Evolutionary conservation across 106 monocot genomes (phyloP).

Genomic region (Acanthochlamys bracteata): DNA sequence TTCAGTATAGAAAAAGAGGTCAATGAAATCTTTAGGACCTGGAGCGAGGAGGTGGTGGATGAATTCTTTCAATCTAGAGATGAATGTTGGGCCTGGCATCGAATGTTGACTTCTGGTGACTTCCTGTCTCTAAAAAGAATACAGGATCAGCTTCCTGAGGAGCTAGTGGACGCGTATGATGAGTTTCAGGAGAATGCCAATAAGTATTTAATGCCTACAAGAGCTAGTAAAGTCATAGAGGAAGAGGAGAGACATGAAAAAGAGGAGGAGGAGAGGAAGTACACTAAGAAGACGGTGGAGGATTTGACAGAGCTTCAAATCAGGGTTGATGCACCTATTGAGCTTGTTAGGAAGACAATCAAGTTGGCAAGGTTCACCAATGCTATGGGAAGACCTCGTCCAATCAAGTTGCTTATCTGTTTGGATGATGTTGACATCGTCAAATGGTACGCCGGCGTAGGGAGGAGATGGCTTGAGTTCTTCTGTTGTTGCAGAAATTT

Average conservation of each 20-base stretch:
- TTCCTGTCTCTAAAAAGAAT: slow-evolving; percentile 71
- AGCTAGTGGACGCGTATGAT: slow-evolving; percentile 72
- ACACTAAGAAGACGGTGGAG: slow-evolving; percentile 73
- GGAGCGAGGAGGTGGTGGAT: slow-evolving; percentile 55
- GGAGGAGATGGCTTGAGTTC: slow-evolving; percentile 80
- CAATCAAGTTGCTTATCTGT: slow-evolving; percentile 75
- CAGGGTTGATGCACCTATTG: slow-evolving; percentile 75
- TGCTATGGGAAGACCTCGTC: slow-evolving; percentile 81
- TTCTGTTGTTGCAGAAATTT: slow-evolving; percentile 92
- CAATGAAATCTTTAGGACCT: slow-evolving; percentile 49
- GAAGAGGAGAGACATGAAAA: slow-evolving; percentile 35
- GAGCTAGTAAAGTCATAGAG: slow-evolving; percentile 18
- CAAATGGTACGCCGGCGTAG: slow-evolving; percentile 96
- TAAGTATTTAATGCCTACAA: slow-evolving; percentile 50
- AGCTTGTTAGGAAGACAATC: slow-evolving; percentile 64
- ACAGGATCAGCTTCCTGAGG: slow-evolving; percentile 66
- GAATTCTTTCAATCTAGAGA: slow-evolving; percentile 60
- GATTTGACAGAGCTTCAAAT: slow-evolving; percentile 71
- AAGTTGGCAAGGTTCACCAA: slow-evolving; percentile 86
- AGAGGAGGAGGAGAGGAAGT: slow-evolving; percentile 51
- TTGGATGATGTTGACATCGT: slow-evolving; percentile 86
- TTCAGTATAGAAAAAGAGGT: slow-evolving; percentile 57
- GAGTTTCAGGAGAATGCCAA: slow-evolving; percentile 62
- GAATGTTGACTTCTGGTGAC: slow-evolving; percentile 58
- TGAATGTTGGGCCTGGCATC: slow-evolving; percentile 57